Evolutionary conservation across 495 filamentous ascomycete species (phyloP).

Genomic region (Penicillium riverlandense): DNA sequence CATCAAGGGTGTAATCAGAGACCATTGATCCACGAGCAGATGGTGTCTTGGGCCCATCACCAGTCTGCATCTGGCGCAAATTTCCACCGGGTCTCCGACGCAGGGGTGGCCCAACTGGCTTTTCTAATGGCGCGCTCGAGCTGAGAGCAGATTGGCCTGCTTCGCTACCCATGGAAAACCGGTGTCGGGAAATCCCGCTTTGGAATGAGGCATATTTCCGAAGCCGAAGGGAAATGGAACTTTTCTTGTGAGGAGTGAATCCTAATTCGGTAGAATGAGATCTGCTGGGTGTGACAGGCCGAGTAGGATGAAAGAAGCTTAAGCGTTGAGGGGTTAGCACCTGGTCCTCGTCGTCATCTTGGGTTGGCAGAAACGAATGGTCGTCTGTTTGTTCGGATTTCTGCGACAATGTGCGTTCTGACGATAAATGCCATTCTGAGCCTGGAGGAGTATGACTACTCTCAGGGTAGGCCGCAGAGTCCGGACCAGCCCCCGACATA

Average conservation of each 20-base stretch:
- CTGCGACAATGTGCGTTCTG: conserved; percentile 13
- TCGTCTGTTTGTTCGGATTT: conserved; percentile 19
- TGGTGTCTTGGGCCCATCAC: conserved; percentile 56
- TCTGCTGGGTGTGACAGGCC: conserved; percentile 17
- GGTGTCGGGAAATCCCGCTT: conserved; percentile 57
- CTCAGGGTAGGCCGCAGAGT: neutral
- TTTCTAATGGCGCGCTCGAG: conserved; percentile 14
- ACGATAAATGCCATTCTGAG: neutral
- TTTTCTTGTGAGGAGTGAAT: conserved; percentile 18
- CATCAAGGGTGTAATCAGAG: conserved; percentile 61
- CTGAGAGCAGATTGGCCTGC: conserved; percentile 45
- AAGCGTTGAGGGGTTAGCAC: conserved; percentile 7
- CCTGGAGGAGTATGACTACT: conserved; percentile 8
- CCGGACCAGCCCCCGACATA: conserved; percentile 29
- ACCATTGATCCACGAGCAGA: conserved; percentile 63
- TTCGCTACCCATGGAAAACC: conserved; percentile 54
- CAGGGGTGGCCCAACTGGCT: conserved; percentile 48
- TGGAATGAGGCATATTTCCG: conserved; percentile 66
- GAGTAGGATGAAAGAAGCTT: conserved; percentile 9
- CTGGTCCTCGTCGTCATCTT: conserved; percentile 19
- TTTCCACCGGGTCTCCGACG: conserved; percentile 85
- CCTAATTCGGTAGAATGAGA: conserved; percentile 28
- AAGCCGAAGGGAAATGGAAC: conserved; percentile 34
- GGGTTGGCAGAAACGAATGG: conserved; percentile 26
- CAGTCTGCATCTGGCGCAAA: conserved; percentile 70